Conservation (phyloP, 495 filamentous ascomycete species). For the Hypoxylon cercidicola region DNA sequence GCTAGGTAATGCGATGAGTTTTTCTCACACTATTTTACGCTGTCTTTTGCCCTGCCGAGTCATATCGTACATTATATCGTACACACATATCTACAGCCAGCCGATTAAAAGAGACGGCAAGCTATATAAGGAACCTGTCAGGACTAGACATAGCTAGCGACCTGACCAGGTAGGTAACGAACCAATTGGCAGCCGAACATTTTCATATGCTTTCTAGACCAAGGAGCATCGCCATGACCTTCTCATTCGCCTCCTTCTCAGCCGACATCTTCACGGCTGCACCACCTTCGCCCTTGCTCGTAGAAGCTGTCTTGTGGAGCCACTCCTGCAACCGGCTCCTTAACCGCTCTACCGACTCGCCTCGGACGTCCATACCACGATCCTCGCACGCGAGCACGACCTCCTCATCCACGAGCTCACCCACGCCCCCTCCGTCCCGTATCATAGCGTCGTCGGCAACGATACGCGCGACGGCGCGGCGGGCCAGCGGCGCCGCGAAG, state of each 20-base stretch:
- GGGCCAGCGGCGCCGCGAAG: constrained; percentile 21
- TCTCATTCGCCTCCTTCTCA: constrained; percentile 17
- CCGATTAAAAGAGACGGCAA: too few species aligned
- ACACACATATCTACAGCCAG: background rate
- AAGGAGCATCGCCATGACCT: constrained; percentile 29
- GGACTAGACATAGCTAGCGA: background rate
- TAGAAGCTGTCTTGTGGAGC: constrained; percentile 44
- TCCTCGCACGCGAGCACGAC: constrained; percentile 55
- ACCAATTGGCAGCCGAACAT: background rate
- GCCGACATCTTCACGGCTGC: constrained; percentile 6
- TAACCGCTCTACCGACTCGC: constrained; percentile 39
- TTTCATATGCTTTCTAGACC: constrained; percentile 8
- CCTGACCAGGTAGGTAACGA: background rate
- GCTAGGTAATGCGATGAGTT: too few species aligned
- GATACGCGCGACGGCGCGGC: constrained; percentile 43
- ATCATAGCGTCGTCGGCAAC: constrained; percentile 50
- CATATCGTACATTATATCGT: too few species aligned
- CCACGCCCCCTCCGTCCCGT: constrained; percentile 47
- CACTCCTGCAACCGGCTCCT: constrained; percentile 46
- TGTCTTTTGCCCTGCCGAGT: constrained; percentile 12
- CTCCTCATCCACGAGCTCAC: constrained; percentile 52
- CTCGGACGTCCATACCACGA: constrained; percentile 52
- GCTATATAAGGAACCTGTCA: too few species aligned
- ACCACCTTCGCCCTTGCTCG: constrained; percentile 11
- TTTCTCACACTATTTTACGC: too few species aligned